These are phyloP conservation scores for Saccharomycopsis sp. DNA, from an alignment of 805 yeast species.

Conservation along the genomic window DNA sequence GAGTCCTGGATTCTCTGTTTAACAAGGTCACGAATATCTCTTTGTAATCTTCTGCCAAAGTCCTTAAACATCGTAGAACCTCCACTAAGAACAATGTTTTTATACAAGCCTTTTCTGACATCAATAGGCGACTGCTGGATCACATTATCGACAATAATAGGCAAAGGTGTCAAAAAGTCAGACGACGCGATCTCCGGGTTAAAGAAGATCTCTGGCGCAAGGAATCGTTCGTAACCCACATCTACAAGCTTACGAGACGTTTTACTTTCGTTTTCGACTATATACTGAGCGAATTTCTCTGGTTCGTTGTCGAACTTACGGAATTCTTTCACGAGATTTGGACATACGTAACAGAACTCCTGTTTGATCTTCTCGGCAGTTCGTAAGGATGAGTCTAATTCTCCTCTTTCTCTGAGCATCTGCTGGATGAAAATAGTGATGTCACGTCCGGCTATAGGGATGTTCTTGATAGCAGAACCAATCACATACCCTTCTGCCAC, in stretches of 20 bases:
- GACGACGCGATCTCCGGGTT: constrained; percentile 95
- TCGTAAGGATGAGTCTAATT: constrained; percentile 83
- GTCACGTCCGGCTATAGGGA: constrained; percentile 98
- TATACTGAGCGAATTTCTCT: constrained; percentile 86
- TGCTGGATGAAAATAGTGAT: constrained; percentile 91
- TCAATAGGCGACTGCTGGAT: constrained; percentile 95
- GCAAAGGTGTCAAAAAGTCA: constrained; percentile 92
- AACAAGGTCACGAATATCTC: constrained; percentile 83
- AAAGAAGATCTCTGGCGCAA: constrained; percentile 99
- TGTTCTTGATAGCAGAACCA: constrained; percentile 94
- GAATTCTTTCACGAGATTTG: constrained; percentile 95
- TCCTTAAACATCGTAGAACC: constrained; percentile 99
- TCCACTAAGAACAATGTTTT: constrained; percentile 92
- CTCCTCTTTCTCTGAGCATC: constrained; percentile 93
- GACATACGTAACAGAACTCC: constrained; percentile 94
- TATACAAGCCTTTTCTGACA: constrained; percentile 93
- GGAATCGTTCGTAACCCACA: constrained; percentile 94
- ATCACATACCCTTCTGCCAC: constrained; percentile 99
- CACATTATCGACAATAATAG: constrained; percentile 91
- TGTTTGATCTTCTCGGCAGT: constrained; percentile 97
- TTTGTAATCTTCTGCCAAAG: constrained; percentile 94
- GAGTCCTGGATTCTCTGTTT: constrained; percentile 80
- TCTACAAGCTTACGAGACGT: constrained; percentile 68
- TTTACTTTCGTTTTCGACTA: constrained; percentile 69
- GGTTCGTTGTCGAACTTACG: constrained; percentile 91